Evolutionary conservation across 2,329 filamentous ascomycete species (phyloP).

Genomic region (Colletotrichum nymphaeae): DNA sequence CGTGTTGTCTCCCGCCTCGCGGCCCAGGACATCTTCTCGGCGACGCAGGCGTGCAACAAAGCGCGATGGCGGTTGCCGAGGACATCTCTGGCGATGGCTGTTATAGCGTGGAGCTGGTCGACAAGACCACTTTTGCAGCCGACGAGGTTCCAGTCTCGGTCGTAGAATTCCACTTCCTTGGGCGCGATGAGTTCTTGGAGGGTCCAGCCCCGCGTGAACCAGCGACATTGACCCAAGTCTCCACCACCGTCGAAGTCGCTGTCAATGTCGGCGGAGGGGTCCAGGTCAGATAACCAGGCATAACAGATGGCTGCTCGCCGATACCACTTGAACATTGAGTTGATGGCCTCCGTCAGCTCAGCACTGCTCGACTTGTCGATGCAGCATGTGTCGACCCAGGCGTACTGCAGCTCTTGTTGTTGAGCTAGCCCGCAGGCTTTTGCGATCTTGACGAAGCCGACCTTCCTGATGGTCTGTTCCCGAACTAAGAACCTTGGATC

Average conservation of each 20-base stretch:
- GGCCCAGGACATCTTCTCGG: slow-evolving; percentile 43
- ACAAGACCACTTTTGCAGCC: neutral
- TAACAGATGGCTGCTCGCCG: slow-evolving; percentile 33
- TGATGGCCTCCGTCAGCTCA: slow-evolving; percentile 39
- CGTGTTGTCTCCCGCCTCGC: slow-evolving; percentile 36
- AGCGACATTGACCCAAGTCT: neutral
- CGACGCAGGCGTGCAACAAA: slow-evolving; percentile 34
- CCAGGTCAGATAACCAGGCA: slow-evolving; percentile 31
- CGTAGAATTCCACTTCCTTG: neutral
- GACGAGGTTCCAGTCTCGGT: neutral
- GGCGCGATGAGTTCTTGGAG: slow-evolving; percentile 2
- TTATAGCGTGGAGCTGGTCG: neutral
- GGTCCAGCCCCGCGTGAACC: slow-evolving; percentile 1
- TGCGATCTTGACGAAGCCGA: slow-evolving; percentile 31
- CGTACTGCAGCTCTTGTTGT: slow-evolving; percentile 3
- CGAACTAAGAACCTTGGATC: neutral
- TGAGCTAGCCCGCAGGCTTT: slow-evolving; percentile 18
- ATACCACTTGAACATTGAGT: slow-evolving; percentile 39
- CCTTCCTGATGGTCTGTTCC: neutral
- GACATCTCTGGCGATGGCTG: neutral
- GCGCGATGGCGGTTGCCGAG: neutral
- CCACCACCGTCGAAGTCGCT: neutral
- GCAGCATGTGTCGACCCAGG: slow-evolving; percentile 42
- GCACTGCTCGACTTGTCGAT: slow-evolving; percentile 40
- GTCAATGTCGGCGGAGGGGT: neutral